phyloP scores from a whole-genome alignment of 139 green algal species.

The Tetraselmis chui region DNA sequence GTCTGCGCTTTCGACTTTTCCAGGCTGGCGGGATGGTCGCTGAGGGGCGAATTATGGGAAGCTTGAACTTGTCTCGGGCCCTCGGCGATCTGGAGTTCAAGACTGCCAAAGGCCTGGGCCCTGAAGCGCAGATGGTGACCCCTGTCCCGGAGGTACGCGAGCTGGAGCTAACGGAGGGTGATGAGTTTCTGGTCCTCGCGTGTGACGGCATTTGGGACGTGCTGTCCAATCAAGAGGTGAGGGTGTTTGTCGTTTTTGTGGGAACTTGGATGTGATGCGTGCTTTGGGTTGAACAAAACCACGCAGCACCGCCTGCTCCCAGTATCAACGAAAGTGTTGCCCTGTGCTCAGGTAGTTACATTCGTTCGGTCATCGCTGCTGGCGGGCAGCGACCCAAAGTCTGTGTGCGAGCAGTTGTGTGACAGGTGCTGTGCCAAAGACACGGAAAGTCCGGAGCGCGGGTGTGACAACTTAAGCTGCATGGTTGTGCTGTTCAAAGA shows the following conservation, averaged over 20 bases:
- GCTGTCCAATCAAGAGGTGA: constrained; percentile 55
- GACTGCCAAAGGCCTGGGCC: constrained; percentile 27
- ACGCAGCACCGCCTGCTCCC: neutral
- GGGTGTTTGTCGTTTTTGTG: neutral
- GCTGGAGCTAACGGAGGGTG: constrained; percentile 31
- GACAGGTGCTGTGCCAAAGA: constrained; percentile 65
- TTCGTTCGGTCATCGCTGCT: constrained; percentile 60
- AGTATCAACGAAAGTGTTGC: neutral
- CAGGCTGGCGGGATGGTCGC: constrained; percentile 53
- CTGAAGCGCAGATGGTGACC: constrained; percentile 59
- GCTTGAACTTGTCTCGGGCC: constrained; percentile 68
- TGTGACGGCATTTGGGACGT: constrained; percentile 84
- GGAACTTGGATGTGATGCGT: neutral
- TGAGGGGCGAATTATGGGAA: constrained; percentile 71
- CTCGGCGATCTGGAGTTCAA: constrained; percentile 82
- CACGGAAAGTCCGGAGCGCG: constrained; percentile 28
- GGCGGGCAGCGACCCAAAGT: constrained; percentile 11
- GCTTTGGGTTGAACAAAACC: neutral
- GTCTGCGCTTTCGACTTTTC: constrained; percentile 13
- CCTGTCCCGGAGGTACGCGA: constrained; percentile 52
- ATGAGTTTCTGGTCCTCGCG: constrained; percentile 71
- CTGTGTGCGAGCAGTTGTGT: constrained; percentile 56
- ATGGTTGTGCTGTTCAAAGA: constrained; percentile 37
- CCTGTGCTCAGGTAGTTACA: constrained; percentile 36
- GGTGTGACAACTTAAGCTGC: constrained; percentile 52